Conservation (phyloP, 768 basidiomycete species). For the Tricholoma sp. region DNA sequence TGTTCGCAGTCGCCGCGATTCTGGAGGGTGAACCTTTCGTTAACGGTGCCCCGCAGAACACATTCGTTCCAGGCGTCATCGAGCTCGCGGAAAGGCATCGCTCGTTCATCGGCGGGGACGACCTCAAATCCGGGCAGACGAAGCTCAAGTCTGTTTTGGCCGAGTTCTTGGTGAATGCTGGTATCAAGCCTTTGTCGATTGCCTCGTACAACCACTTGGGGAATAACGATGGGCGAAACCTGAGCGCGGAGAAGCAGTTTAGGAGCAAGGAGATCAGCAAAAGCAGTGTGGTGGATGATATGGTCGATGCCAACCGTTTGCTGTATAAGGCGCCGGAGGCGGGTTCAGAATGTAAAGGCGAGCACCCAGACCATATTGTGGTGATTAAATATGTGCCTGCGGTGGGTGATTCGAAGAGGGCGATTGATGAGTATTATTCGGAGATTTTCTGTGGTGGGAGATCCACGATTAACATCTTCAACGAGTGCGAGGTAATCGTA, state of each 20-base stretch:
- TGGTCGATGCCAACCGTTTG: constrained; percentile 88
- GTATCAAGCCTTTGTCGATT: constrained; percentile 96
- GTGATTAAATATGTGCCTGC: constrained; percentile 97
- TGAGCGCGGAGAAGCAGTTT: constrained; percentile 90
- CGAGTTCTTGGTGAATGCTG: constrained; percentile 98
- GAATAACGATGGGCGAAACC: constrained; percentile 94
- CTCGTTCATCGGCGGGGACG: constrained; percentile 96
- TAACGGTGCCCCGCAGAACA: constrained; percentile 98
- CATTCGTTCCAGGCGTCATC: constrained; percentile 94
- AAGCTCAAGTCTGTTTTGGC: constrained; percentile 96
- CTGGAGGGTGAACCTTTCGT: constrained; percentile 96
- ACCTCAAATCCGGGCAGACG: constrained; percentile 97
- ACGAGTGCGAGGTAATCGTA: constrained; percentile 83
- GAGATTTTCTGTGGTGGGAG: constrained; percentile 96
- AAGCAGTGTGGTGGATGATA: constrained; percentile 95
- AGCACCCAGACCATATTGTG: constrained; percentile 96
- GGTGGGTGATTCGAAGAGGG: constrained; percentile 95
- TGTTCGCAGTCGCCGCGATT: constrained; percentile 94
- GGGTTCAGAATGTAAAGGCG: constrained; percentile 68
- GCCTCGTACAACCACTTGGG: constrained; percentile 99
- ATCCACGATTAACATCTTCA: constrained; percentile 94
- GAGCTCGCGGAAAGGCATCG: constrained; percentile 83
- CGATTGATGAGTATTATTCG: constrained; percentile 99
- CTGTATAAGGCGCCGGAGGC: constrained; percentile 79
- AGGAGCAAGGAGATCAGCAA: constrained; percentile 98